phyloP scores from a whole-genome alignment of 2,329 filamentous ascomycete species.

The Fusarium neocosmosporiellum region DNA sequence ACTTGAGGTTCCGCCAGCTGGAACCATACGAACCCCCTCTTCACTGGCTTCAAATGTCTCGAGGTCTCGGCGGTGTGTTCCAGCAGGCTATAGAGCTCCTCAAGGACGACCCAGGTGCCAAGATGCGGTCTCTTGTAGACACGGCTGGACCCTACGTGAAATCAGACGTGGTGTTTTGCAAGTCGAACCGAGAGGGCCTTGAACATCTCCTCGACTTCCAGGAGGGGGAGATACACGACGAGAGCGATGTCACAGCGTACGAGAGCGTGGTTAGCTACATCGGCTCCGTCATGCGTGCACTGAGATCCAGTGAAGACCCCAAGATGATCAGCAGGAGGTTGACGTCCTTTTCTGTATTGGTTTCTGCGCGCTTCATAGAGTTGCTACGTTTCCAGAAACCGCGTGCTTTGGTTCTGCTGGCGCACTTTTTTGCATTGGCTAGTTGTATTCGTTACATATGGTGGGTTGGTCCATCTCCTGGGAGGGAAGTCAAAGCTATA shows the following conservation, averaged over 20 bases:
- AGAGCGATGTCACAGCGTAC: conserved; percentile 28
- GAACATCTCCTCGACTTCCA: conserved; percentile 17
- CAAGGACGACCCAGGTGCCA: conserved; percentile 15
- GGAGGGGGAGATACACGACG: conserved; percentile 5
- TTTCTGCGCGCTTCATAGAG: conserved; percentile 29
- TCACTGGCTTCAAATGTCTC: conserved; percentile 41
- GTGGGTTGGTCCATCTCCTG: conserved; percentile 21
- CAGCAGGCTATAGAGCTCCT: conserved; percentile 19
- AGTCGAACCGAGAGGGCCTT: conserved; percentile 16
- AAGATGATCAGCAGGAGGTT: conserved; percentile 30
- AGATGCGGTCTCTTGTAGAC: conserved; percentile 25
- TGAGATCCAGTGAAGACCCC: conserved; percentile 19
- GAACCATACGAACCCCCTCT: conserved; percentile 37
- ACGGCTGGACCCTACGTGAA: conserved; percentile 1
- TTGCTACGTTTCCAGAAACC: conserved; percentile 30
- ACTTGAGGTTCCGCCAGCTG: conserved; percentile 29
- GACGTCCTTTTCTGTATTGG: conserved; percentile 30
- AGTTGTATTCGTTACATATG: conserved; percentile 17
- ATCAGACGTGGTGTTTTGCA: neutral
- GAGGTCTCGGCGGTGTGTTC: conserved; percentile 36
- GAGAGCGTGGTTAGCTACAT: conserved; percentile 26
- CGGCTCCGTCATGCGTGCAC: conserved; percentile 27
- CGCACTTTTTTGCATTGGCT: conserved; percentile 38
- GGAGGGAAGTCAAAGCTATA: neutral
- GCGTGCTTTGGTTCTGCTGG: conserved; percentile 38